Evolutionary conservation across 305 asterid species (phyloP).

Genomic region (Withania somnifera): DNA sequence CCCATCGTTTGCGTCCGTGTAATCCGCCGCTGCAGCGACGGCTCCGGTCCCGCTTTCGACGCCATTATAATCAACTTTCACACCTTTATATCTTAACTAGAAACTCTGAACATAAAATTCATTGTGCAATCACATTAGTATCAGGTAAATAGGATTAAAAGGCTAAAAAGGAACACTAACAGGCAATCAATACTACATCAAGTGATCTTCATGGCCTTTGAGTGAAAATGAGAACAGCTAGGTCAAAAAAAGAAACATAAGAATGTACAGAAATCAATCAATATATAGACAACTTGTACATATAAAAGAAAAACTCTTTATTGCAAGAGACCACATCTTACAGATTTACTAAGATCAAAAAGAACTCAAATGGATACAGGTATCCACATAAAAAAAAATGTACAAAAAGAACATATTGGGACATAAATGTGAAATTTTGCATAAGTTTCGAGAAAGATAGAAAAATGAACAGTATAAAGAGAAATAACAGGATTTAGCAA

Average conservation of each 20-base stretch:
- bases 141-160: background rate
- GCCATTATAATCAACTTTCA: slow-evolving; percentile 37
- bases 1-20: slow-evolving; percentile 89
- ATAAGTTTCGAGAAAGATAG: too few relatives aligned
- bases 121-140: background rate
- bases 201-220: background rate
- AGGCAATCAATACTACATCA: background rate
- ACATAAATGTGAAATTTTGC: too few relatives aligned
- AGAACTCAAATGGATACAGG: too few relatives aligned
- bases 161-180: background rate
- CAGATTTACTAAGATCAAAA: too few relatives aligned
- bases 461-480: too few relatives aligned
- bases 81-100: slow-evolving; percentile 12
- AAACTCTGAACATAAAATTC: background rate
- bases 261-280: too few relatives aligned
- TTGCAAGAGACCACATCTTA: too few relatives aligned
- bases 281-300: too few relatives aligned
- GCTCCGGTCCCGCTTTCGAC: slow-evolving; percentile 61
- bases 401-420: too few relatives aligned
- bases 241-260: background rate
- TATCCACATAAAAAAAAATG: too few relatives aligned
- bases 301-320: too few relatives aligned
- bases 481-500: background rate
- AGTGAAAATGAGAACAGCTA: background rate
- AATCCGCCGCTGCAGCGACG: slow-evolving; percentile 71